A percentile compares a stretch with the other conserved stretches of the same genome.
Conservation (phyloP, 306 rosid genomes). For the Cucumis hystrix region DNA sequence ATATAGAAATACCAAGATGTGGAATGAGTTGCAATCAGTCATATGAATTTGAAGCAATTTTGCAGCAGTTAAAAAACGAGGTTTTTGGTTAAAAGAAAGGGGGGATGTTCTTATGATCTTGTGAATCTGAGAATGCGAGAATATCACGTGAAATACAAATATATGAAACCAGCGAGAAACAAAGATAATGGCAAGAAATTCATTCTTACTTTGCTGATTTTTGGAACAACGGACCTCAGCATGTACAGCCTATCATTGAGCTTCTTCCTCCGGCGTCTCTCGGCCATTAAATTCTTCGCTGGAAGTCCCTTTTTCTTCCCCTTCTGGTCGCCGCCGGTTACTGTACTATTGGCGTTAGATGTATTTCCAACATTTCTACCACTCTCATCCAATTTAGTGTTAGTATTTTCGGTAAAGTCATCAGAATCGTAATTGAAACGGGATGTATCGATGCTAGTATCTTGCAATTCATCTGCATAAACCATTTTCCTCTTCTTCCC, state of each 20-base stretch:
- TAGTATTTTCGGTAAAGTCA: constrained; percentile 31
- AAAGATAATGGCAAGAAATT: neutral
- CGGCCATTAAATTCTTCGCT: constrained; percentile 96
- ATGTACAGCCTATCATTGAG: constrained; percentile 93
- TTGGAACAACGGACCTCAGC: constrained; percentile 97
- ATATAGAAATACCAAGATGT: neutral
- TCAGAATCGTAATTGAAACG: constrained; percentile 78
- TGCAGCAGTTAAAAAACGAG: neutral
- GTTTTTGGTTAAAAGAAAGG: neutral
- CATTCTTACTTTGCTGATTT: constrained; percentile 86
- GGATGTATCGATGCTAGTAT: constrained; percentile 42
- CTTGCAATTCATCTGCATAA: constrained; percentile 38
- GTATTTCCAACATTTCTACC: constrained; percentile 32
- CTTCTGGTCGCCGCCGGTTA: constrained; percentile 51
- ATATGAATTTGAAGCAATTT: neutral
- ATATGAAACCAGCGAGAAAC: neutral
- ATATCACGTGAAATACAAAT: neutral
- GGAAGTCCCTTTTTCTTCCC: constrained; percentile 95
- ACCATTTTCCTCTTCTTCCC: constrained; percentile 9
- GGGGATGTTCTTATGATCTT: neutral
- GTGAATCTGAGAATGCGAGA: neutral
- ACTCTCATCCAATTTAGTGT: constrained; percentile 25
- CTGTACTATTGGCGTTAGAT: constrained; percentile 37
- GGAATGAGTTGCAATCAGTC: neutral
- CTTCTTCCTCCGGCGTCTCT: constrained; percentile 95